Base-by-base conservation (phyloP, 345 rosid species). In the Populus alba region DNA sequence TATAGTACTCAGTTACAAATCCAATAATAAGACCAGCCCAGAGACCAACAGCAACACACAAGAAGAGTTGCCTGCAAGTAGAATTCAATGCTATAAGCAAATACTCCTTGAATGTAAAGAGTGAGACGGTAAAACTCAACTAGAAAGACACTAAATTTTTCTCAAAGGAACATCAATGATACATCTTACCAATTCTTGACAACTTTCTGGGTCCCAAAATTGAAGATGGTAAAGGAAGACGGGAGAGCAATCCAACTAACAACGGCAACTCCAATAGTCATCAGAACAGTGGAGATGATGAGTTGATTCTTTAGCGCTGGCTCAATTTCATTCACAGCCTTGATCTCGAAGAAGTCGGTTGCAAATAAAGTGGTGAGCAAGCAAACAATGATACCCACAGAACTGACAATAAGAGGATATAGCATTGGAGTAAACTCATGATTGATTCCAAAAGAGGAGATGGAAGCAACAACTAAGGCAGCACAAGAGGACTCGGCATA, bases 1-100 rank as follows among this genome's bases (percentile, higher is more conserved):
- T 91, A 74, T 86, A 91, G 80, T 90, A 90, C 82, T 91, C 93
- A 0, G 93, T 90, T 25, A 91, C 90, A 73, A 91, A 91, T 77
- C 95, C 95, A 78, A 91, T 90, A 78, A 90, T 86, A 67, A 91
- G 95, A 37, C 95, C 95, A 65, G 93, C 95, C 95, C 95, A 91
- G 22, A 91, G 90, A 75, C 95, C 95, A 80, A 91, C 93, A 81
- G 87, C 82, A 37, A 91, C 95, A 25, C 95, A 91, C 70, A 90
- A 83, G 75, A 88, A 91, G 55, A 91, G 89, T 81, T 91, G 89
- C 95, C 95, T 91, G 88, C 79, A 77, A 43, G 78, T 37, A 53
- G 57, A 87, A 74, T 79, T 72, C 47, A 78, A 71, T 11, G 38
- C 18, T 23, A 71, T 20, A 3, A 63, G 29, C 22, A 43, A 73